Evolutionary conservation across 352 stramenopile genomes (phyloP).

Genomic region (Pythium rhizo-oryzae): DNA sequence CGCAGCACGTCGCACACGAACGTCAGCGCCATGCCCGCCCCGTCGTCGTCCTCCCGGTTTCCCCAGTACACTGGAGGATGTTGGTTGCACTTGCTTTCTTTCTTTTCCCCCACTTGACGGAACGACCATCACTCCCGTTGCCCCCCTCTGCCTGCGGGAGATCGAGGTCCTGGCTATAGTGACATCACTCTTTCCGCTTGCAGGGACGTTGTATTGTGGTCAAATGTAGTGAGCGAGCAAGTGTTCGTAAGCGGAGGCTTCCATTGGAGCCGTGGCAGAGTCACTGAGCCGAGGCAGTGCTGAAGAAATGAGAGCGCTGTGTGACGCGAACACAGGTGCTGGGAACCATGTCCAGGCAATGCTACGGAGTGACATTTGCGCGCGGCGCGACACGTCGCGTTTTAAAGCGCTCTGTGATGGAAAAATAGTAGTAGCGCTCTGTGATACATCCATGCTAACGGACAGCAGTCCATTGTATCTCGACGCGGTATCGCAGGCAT

Average conservation of each 20-base stretch:
- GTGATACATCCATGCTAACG: background rate
- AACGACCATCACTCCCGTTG: constrained; percentile 24
- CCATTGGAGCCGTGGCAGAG: background rate
- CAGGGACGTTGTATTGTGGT: no score
- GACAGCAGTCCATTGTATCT: no score
- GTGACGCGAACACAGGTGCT: no score
- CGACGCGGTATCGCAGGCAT: no score
- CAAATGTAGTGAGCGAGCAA: background rate
- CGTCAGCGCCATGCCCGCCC: constrained; percentile 17
- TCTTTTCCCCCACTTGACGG: constrained; percentile 8
- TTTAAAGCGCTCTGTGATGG: no score
- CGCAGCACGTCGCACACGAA: constrained; percentile 31
- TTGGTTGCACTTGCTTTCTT: constrained; percentile 24
- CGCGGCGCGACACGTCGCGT: background rate
- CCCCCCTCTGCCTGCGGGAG: constrained; percentile 9
- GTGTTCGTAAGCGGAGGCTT: background rate
- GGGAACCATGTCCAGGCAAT: background rate
- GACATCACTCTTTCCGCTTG: no score
- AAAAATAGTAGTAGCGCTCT: no score
- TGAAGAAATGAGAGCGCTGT: no score
- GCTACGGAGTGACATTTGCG: no score
- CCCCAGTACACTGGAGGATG: background rate
- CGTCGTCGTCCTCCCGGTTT: background rate
- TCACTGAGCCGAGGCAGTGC: background rate
- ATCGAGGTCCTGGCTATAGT: background rate